Percentiles rank a stretch among this genome's conserved stretches.
These are phyloP conservation scores for Ceratocystiopsis sp. DNA, from an alignment of 2,329 filamentous ascomycete species.

Conservation along the genomic window DNA sequence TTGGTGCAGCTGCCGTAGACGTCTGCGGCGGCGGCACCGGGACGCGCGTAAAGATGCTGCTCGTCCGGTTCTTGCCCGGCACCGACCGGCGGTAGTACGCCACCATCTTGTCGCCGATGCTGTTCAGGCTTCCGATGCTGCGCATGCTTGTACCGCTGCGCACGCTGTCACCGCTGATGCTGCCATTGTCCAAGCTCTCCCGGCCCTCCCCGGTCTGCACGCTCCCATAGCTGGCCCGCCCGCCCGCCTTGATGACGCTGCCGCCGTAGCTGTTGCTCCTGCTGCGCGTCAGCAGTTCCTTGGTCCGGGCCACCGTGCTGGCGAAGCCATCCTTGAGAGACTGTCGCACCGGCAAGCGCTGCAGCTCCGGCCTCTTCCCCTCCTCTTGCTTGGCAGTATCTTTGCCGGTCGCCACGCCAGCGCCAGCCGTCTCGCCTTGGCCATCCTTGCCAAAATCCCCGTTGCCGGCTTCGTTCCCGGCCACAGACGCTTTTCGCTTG, in stretches of 20 bases:
- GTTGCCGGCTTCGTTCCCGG: not conserved
- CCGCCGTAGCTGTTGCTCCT: not conserved
- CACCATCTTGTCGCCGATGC: not conserved
- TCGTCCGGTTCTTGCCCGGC: conserved; percentile 22
- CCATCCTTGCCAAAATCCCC: not conserved
- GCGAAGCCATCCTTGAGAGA: conserved; percentile 2
- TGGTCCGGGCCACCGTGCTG: conserved; percentile 4
- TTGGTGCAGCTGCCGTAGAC: not conserved
- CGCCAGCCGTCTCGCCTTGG: not conserved
- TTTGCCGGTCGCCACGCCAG: no score
- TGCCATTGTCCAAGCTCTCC: not conserved
- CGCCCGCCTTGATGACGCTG: not conserved
- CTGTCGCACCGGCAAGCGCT: not conserved
- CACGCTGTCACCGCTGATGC: conserved; percentile 6
- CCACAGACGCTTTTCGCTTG: conserved; percentile 4
- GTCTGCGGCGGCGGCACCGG: not conserved
- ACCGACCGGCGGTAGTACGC: conserved; percentile 20
- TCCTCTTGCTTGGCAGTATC: no score
- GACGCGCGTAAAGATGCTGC: conserved; percentile 8
- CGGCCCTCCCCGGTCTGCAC: not conserved
- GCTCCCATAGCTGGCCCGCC: not conserved
- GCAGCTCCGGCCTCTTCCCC: not conserved
- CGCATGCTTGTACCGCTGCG: not conserved
- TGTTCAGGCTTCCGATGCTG: not conserved
- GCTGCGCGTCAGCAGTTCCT: conserved; percentile 4